Evolutionary conservation across 2,329 filamentous ascomycete species (phyloP), one percentile per base, ranked within the genome.

Genomic region (Dothideomycetes sp.): DNA sequence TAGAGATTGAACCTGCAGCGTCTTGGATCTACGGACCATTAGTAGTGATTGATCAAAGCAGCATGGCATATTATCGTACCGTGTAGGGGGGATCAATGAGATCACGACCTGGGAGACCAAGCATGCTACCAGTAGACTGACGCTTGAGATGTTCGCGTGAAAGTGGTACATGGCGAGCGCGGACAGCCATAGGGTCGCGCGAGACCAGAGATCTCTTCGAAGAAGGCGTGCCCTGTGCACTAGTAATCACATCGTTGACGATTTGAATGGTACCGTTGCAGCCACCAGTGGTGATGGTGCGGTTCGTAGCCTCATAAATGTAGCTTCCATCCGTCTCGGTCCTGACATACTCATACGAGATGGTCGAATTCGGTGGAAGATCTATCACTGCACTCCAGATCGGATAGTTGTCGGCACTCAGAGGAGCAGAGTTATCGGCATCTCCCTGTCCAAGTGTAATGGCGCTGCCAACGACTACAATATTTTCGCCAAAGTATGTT

Each of bases 31-130:
- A 14, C n/a, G n/a, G n/a, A n/a, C n/a, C n/a, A n/a, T 7, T 27
- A 27, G 7, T 7, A 12, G 7, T 7, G 22, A 12, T 27, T 27
- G 22, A 27, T 27, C 22, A 27, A 12, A 27, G 7, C 22, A 27
- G 22, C 22, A 27, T 7, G 22, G 22, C 22, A 7, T 27, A 27
- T 12, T 12, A 7, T 12, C 7, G 22, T 27, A 27, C 22, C 22
- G 12, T 7, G 52, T 84, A 85, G 19, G 72, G 68, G 2, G 81
- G 79, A 38, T 69, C 68, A 19, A 84, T 66, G 5, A 83, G 64
- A 45, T 85, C 68, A 12, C 81, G 71, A 29, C 68, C 70, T 1
- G 77, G 70, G 1, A 83, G 65, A 12, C 81, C 81, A 7, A 27
- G 22, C 24, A 40, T 37, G 8, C 29, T 29, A 16, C 37, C 40